phyloP scores from a whole-genome alignment of 192 early-diverging fungal genomes.

The Coemansia interrupta region DNA sequence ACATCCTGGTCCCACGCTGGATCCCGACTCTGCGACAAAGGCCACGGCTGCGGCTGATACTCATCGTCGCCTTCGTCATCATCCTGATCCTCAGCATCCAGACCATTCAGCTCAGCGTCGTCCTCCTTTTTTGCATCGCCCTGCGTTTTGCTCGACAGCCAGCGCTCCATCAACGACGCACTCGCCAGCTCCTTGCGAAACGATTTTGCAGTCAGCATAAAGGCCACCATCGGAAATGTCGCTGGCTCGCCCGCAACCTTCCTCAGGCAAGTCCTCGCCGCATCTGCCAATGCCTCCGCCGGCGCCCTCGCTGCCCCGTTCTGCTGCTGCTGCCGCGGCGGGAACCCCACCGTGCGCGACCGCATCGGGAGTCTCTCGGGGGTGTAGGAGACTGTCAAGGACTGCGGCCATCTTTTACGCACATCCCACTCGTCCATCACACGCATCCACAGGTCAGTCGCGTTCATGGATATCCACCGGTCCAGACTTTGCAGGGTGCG shows the following conservation, averaged over 20 bases:
- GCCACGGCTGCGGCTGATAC: no score
- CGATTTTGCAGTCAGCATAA: conserved; percentile 31
- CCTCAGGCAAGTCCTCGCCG: conserved; percentile 20
- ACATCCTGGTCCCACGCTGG: no score
- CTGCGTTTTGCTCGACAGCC: conserved; percentile 20
- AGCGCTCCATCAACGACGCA: conserved; percentile 42
- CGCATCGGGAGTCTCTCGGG: not conserved
- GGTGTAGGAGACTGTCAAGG: conserved; percentile 30
- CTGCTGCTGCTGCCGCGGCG: conserved; percentile 15
- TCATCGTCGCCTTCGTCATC: no score
- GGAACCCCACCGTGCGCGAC: conserved; percentile 31
- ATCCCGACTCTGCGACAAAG: no score
- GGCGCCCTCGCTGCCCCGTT: conserved; percentile 5
- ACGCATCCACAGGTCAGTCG: conserved; percentile 46
- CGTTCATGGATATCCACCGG: conserved; percentile 46
- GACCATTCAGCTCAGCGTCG: not conserved
- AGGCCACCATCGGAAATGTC: conserved; percentile 25
- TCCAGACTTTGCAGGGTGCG: conserved; percentile 20
- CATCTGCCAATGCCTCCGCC: conserved; percentile 24
- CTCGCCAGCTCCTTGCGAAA: conserved; percentile 41
- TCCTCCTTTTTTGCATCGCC: not conserved
- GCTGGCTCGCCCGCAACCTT: conserved; percentile 11
- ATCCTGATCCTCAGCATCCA: not conserved
- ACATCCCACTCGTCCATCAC: conserved; percentile 45
- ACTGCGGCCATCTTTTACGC: conserved; percentile 40